Conservation (phyloP, 2,329 filamentous ascomycete species). For the Chrysosporium keratinophilum region DNA sequence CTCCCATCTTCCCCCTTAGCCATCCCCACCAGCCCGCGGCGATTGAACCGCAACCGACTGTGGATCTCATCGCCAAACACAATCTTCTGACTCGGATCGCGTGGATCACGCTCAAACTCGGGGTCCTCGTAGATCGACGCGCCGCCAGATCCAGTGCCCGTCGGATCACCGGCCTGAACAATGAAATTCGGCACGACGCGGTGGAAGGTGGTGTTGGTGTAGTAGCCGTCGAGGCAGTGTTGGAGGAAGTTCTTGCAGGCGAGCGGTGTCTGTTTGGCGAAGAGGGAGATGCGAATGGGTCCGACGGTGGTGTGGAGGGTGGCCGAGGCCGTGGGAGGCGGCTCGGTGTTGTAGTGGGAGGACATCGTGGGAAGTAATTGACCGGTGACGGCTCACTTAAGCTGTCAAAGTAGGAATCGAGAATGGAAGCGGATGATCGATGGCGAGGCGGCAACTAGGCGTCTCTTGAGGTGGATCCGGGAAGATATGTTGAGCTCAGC, state of each 20-base stretch:
- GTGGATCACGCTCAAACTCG: constrained; percentile 45
- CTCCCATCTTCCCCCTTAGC: constrained; percentile 64
- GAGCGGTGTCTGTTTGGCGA: constrained; percentile 85
- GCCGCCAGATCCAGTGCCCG: constrained; percentile 81
- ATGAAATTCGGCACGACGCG: constrained; percentile 86
- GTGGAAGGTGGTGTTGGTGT: constrained; percentile 88
- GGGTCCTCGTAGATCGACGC: constrained; percentile 79
- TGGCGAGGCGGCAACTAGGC: no score
- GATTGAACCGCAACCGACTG: constrained; percentile 81
- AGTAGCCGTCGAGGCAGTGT: constrained; percentile 89
- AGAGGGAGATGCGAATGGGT: constrained; percentile 83
- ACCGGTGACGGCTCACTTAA: no score
- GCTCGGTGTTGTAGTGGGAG: constrained; percentile 84
- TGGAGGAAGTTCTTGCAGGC: constrained; percentile 94
- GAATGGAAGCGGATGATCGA: neutral
- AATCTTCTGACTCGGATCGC: constrained; percentile 43
- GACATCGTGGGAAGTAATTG: constrained; percentile 51
- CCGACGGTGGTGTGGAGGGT: constrained; percentile 83
- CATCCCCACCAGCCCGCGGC: constrained; percentile 87
- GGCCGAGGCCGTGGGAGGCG: constrained; percentile 83
- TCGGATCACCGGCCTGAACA: constrained; percentile 88
- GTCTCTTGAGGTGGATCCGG: no score
- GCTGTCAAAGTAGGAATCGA: neutral
- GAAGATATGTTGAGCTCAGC: neutral
- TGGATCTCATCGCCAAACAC: constrained; percentile 85